Conservation (phyloP, 768 basidiomycete genomes). For the Pisolithus tinctorius region DNA sequence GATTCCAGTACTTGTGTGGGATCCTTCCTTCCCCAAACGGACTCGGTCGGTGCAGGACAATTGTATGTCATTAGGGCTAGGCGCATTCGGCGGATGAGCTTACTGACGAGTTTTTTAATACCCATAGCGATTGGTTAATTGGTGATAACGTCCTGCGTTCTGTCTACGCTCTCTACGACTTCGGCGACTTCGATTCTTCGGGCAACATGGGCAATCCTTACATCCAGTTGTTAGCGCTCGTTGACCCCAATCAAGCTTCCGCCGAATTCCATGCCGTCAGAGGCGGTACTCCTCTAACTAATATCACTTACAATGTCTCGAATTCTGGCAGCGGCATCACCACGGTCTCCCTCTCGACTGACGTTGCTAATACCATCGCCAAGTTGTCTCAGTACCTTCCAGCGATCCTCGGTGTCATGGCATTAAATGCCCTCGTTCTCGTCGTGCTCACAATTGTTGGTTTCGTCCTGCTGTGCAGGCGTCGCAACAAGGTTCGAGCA, state of each 20-base stretch:
- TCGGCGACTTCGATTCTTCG: conserved; percentile 64
- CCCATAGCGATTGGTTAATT: conserved; percentile 67
- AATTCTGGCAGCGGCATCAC: conserved; percentile 38
- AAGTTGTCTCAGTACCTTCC: conserved; percentile 62
- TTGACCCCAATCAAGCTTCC: conserved; percentile 66
- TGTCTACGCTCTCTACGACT: conserved; percentile 78
- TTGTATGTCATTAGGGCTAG: conserved; percentile 44
- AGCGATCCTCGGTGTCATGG: conserved; percentile 68
- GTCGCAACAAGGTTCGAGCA: conserved; percentile 31
- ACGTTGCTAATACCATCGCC: conserved; percentile 53
- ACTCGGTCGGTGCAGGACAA: conserved; percentile 53
- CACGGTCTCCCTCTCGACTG: conserved; percentile 48
- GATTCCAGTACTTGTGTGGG: conserved; percentile 57
- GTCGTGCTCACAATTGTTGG: conserved; percentile 50
- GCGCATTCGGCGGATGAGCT: not conserved
- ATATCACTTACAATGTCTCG: conserved; percentile 59
- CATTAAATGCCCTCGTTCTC: conserved; percentile 68
- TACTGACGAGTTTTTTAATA: conserved; percentile 5
- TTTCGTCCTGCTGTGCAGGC: conserved; percentile 47
- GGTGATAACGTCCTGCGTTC: conserved; percentile 83
- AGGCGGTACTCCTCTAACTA: conserved; percentile 55
- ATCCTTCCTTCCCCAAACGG: conserved; percentile 62
- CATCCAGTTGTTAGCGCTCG: conserved; percentile 63
- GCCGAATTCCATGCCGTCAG: conserved; percentile 61
- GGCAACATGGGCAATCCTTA: conserved; percentile 71